Evolutionary conservation across 176 grass and related monocot genomes (phyloP).

Genomic region (Coix lacrymajobi): DNA sequence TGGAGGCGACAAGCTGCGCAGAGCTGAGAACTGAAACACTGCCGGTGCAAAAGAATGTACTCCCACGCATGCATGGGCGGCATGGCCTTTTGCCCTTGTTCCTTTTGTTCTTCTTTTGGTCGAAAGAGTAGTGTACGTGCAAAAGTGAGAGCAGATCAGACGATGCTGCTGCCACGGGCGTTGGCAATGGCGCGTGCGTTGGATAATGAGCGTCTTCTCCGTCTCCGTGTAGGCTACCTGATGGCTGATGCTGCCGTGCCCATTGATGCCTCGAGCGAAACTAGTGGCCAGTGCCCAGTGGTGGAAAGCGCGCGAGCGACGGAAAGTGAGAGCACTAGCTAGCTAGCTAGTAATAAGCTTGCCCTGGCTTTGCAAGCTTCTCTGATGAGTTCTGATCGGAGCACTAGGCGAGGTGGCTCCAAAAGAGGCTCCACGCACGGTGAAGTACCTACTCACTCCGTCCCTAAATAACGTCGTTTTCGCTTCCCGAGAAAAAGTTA

Average conservation of each 20-base stretch:
- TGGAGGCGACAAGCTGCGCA: conserved; percentile 8
- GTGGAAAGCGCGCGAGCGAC: neutral
- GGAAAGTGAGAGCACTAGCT: conserved; percentile 22
- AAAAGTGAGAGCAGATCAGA: conserved; percentile 20
- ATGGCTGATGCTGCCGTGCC: neutral
- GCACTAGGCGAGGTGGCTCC: neutral
- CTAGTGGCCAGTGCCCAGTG: neutral
- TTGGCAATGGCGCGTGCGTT: neutral
- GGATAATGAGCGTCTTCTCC: conserved; percentile 27
- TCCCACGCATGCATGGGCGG: neutral
- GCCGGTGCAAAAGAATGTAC: conserved; percentile 1
- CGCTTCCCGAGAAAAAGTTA: too few species aligned
- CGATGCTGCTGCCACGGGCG: neutral
- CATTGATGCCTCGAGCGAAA: conserved; percentile 17
- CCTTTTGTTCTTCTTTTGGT: conserved; percentile 15
- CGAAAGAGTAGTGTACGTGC: neutral
- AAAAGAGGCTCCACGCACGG: neutral
- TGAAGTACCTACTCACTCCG: too few species aligned
- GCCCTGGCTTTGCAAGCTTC: neutral
- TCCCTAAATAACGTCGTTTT: too few species aligned
- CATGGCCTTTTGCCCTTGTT: neutral
- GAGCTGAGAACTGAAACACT: conserved; percentile 10
- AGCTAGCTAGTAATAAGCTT: neutral
- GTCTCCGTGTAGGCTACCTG: neutral
- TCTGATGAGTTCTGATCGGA: conserved; percentile 9